Evolutionary conservation across 495 filamentous ascomycete genomes (phyloP).

Genomic region (Penicillium pancosmium): DNA sequence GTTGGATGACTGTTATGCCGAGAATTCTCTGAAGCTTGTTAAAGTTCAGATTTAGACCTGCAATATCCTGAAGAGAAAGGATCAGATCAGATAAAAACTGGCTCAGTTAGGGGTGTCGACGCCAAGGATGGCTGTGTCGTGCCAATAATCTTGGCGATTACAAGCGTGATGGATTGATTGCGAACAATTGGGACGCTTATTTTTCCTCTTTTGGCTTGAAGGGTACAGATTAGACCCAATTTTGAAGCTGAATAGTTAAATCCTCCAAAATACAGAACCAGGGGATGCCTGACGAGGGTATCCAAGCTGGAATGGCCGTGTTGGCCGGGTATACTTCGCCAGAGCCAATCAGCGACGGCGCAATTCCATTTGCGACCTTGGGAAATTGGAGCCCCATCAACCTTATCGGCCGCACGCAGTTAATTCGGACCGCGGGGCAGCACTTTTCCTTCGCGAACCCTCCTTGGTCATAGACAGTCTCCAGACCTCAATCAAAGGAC

Average conservation of each 20-base stretch:
- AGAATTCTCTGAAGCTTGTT: background rate
- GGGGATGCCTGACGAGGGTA: background rate
- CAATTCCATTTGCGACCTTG: background rate
- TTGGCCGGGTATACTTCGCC: background rate
- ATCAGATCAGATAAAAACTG: constrained; percentile 4
- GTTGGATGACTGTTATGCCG: constrained; percentile 2
- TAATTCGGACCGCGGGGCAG: background rate
- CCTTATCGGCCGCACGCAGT: background rate
- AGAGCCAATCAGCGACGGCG: constrained; percentile 2
- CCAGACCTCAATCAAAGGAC: background rate
- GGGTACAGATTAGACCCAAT: too few species aligned
- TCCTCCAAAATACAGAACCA: background rate
- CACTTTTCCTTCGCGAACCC: background rate
- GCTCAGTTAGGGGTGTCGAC: background rate
- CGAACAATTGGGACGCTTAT: background rate
- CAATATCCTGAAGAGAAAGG: background rate
- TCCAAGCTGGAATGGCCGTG: background rate
- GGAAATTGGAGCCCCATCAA: background rate
- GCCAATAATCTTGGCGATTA: constrained; percentile 1
- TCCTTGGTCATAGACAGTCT: background rate
- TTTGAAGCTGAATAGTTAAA: too few species aligned
- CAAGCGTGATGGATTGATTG: background rate
- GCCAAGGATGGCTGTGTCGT: constrained; percentile 7
- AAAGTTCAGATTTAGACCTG: background rate
- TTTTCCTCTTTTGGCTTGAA: background rate